Conservation (phyloP, 495 filamentous ascomycete species). For the Penicillium bovifimosum region DNA sequence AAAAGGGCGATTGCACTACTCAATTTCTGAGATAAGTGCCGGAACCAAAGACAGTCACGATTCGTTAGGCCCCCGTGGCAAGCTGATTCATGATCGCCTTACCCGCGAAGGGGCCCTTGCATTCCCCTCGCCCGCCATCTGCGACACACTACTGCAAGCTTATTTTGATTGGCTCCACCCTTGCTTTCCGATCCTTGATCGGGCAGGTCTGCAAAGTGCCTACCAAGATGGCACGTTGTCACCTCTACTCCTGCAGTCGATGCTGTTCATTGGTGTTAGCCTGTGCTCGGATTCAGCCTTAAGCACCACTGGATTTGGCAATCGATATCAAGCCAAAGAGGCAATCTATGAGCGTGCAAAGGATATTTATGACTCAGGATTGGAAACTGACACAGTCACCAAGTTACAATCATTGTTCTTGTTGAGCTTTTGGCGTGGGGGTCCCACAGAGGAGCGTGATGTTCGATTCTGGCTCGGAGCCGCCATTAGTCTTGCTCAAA, state of each 20-base stretch:
- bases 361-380: conserved; percentile 41
- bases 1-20: conserved; percentile 32
- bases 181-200: conserved; percentile 39
- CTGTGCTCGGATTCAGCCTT: conserved; percentile 34
- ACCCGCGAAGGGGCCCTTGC: conserved; percentile 33
- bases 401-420: conserved; percentile 40
- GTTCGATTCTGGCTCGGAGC: conserved; percentile 40
- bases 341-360: conserved; percentile 37
- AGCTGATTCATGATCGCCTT: conserved; percentile 22
- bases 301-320: conserved; percentile 23
- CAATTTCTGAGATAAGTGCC: conserved; percentile 22
- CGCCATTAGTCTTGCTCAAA: conserved; percentile 38
- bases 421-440: conserved; percentile 41
- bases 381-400: conserved; percentile 33
- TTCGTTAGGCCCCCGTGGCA: conserved; percentile 13
- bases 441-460: conserved; percentile 37
- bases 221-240: conserved; percentile 30
- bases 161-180: conserved; percentile 46
- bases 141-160: conserved; percentile 29
- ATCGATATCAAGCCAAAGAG: conserved; percentile 37
- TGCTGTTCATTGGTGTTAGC: conserved; percentile 42
- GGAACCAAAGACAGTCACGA: conserved; percentile 10
- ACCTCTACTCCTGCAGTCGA: conserved; percentile 35
- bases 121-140: conserved; percentile 29
- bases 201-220: conserved; percentile 17